These are phyloP conservation scores for Pluteus cervinus DNA, from an alignment of 768 basidiomycete genomes.

Conservation along the genomic window DNA sequence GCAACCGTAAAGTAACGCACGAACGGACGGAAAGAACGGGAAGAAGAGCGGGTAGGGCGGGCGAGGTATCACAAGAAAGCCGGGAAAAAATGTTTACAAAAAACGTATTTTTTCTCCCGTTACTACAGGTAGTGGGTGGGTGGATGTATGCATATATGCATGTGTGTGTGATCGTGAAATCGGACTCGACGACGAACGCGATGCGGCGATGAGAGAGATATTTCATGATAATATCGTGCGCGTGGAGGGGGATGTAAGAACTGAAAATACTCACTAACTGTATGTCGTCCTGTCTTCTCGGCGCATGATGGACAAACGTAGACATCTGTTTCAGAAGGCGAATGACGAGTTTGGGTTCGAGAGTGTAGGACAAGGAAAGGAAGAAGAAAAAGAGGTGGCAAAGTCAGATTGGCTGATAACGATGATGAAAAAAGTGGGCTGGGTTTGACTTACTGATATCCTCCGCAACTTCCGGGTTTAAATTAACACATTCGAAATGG, in stretches of 20 bases:
- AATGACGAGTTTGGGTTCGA: constrained; percentile 6
- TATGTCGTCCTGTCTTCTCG: constrained; percentile 53
- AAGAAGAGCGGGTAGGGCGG: too few relatives aligned
- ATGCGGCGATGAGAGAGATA: constrained; percentile 5
- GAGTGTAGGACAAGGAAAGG: not conserved
- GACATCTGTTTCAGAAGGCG: constrained; percentile 39
- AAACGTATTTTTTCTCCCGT: constrained; percentile 22
- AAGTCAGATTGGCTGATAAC: too few relatives aligned
- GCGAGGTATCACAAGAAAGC: constrained; percentile 8
- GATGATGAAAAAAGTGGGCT: constrained; percentile 1
- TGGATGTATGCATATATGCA: too few relatives aligned
- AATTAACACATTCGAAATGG: constrained; percentile 72
- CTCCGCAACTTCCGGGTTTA: constrained; percentile 60
- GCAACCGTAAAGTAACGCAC: too few relatives aligned
- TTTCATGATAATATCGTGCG: constrained; percentile 23
- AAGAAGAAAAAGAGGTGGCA: constrained; percentile 8
- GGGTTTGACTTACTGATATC: constrained; percentile 66
- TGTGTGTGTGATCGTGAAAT: too few relatives aligned
- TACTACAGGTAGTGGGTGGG: constrained; percentile 23
- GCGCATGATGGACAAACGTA: constrained; percentile 53
- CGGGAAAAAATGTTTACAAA: constrained; percentile 6
- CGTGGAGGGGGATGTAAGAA: constrained; percentile 21
- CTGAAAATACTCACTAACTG: constrained; percentile 67
- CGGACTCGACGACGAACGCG: constrained; percentile 6
- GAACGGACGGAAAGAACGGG: too few relatives aligned